Evolutionary conservation across 192 early-diverging fungal genomes (phyloP), one percentile per base, ranked within the genome.

Genomic region (Rhizoclosmatium sp.): DNA sequence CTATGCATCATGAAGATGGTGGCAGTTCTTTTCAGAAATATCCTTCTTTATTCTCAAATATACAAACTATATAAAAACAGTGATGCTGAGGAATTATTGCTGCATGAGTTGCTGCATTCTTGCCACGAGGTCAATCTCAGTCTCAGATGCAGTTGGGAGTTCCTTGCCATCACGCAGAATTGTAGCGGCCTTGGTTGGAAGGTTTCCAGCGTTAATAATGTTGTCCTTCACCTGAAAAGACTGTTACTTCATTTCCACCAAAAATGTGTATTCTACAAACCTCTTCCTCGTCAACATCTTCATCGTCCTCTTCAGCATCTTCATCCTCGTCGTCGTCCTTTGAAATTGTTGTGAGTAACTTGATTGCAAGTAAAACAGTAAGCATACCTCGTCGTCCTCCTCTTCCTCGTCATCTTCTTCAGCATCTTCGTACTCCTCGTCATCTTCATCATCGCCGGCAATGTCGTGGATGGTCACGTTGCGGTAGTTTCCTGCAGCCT

Each of bases 31-130:
- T 31, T 31, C 31, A 31, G 31, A 31, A 31, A 31, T 31, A 31
- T 31, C 31, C 31, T 31, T 31, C 51, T 54, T 54, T 54, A 54
- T 12, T 7, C 51, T 12, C 51, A 54, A 54, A 54, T 16, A 54
- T 16, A 54, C 51, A 54, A 7, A 54, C 51, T 54, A 54, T 54
- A 54, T 54, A 16, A 54, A 31, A 54, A 54, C 16, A 54, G 23
- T 62, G 7, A 62, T 62, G 21, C 19, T 21, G 23, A 54, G 10
- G 3, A 48, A 47, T 41, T 56, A 19, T 42, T 64, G 40, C 46
- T 75, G 72, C 72, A 75, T 75, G 41, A 75, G 44, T 23, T 75
- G 54, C 44, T 62, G 56, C 72, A 75, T 75, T 60, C 72, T 60
- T 16, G 60, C 72, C 59, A 62, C 59, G 31, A 75, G 59, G 72